Evolutionary conservation across 495 filamentous ascomycete genomes (phyloP).

Genomic region (Gamarada debralockiae): DNA sequence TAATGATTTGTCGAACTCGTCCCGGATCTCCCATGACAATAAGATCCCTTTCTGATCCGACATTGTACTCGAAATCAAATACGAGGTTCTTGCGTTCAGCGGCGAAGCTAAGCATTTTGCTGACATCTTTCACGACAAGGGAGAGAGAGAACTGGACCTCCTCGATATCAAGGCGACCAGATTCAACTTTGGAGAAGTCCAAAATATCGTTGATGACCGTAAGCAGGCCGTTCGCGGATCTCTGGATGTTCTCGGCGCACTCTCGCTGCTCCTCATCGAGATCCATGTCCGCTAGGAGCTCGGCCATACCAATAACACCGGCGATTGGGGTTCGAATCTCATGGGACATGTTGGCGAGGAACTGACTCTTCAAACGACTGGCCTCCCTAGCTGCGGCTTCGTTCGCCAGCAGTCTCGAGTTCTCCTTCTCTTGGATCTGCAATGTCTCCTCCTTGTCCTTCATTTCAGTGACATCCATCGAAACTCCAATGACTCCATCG

Average conservation of each 20-base stretch:
- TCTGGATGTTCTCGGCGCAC: constrained; percentile 72
- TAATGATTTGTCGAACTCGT: constrained; percentile 76
- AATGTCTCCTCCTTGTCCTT: constrained; percentile 44
- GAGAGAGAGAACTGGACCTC: constrained; percentile 76
- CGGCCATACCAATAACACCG: constrained; percentile 72
- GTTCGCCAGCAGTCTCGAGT: constrained; percentile 56
- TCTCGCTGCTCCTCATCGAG: constrained; percentile 67
- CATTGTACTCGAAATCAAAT: constrained; percentile 46
- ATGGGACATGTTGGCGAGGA: constrained; percentile 80
- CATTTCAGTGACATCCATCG: constrained; percentile 66
- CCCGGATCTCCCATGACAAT: constrained; percentile 72
- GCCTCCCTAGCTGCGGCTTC: constrained; percentile 67
- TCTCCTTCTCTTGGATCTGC: constrained; percentile 50
- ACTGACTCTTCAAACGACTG: constrained; percentile 63
- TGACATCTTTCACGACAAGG: constrained; percentile 61
- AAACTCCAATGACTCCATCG: constrained; percentile 64
- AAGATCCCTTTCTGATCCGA: constrained; percentile 33
- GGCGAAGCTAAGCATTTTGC: constrained; percentile 58
- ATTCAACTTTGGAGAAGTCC: constrained; percentile 85
- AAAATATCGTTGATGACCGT: constrained; percentile 89
- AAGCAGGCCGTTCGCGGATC: constrained; percentile 76
- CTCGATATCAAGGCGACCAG: constrained; percentile 68
- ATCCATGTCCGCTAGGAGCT: constrained; percentile 63
- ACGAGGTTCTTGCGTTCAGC: constrained; percentile 55
- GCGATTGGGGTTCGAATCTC: constrained; percentile 73